Conservation (phyloP, 75 land plant species). For the Ceratopteris richardii region DNA sequence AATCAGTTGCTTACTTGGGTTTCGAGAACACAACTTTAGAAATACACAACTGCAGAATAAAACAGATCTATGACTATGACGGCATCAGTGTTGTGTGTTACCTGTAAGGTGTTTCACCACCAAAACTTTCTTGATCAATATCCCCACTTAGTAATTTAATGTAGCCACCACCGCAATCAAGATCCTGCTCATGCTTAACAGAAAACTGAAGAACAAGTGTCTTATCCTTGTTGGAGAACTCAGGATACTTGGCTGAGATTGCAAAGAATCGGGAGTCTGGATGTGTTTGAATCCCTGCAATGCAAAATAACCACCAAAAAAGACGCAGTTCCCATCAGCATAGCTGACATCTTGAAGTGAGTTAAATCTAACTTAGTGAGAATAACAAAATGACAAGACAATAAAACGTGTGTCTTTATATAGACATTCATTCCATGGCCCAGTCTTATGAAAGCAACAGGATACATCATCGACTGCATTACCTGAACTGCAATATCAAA, state of each 20-base stretch:
- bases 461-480: too few species aligned
- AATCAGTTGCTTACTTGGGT: not conserved
- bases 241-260: conserved; percentile 42
- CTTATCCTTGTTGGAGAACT: conserved; percentile 44
- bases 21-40: not conserved
- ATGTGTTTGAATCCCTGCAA: conserved; percentile 50
- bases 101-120: conserved; percentile 64
- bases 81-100: not conserved
- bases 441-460: too few species aligned
- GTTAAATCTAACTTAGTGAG: not conserved
- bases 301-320: not conserved
- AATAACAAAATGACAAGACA: too few species aligned
- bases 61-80: not conserved
- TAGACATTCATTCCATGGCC: too few species aligned
- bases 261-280: conserved; percentile 45
- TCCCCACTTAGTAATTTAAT: conserved; percentile 48
- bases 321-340: not conserved
- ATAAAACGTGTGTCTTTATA: too few species aligned
- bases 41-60: not conserved
- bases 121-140: conserved; percentile 39
- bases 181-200: conserved; percentile 53
- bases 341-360: not conserved
- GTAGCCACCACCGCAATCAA: conserved; percentile 66
- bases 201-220: conserved; percentile 50
- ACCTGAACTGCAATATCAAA: too few species aligned